Conservation (phyloP, 2,329 filamentous ascomycete genomes). For the Aspergillus sp. region DNA sequence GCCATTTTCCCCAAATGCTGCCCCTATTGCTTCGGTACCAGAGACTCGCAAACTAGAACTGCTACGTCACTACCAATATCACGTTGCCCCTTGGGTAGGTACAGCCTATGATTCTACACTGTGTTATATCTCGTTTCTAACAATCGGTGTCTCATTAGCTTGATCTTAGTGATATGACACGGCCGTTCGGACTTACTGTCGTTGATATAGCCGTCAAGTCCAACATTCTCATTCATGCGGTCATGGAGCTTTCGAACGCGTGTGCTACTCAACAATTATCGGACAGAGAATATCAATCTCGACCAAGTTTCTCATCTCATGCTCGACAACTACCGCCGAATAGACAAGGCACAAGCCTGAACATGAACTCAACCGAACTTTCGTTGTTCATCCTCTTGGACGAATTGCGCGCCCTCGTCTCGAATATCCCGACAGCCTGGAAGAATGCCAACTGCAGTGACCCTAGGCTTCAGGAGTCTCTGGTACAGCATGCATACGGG, state of each 20-base stretch:
- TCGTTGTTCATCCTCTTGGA: slow-evolving; percentile 16
- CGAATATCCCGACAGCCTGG: slow-evolving; percentile 17
- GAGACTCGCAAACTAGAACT: slow-evolving; percentile 31
- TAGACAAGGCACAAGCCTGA: background rate
- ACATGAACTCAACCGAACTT: slow-evolving; percentile 9
- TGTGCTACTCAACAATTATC: slow-evolving; percentile 6
- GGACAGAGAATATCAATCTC: background rate
- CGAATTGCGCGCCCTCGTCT: slow-evolving; percentile 12
- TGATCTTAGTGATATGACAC: slow-evolving; percentile 17
- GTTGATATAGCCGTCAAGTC: slow-evolving; percentile 26
- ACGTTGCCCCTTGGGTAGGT: slow-evolving; percentile 47
- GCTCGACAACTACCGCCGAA: background rate
- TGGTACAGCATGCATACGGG: slow-evolving; percentile 14
- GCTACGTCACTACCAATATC: slow-evolving; percentile 45
- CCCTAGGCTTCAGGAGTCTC: slow-evolving; percentile 3
- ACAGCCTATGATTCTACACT: background rate
- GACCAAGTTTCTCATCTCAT: background rate
- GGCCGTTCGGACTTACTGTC: slow-evolving; percentile 41
- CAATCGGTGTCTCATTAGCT: background rate
- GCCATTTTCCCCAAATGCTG: background rate
- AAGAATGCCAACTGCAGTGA: slow-evolving; percentile 5
- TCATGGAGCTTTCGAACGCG: slow-evolving; percentile 20
- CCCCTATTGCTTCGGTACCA: background rate
- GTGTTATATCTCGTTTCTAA: background rate
- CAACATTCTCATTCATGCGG: slow-evolving; percentile 12